Percentiles rank a stretch among this genome's conserved stretches.
phyloP scores from a whole-genome alignment of 2,329 filamentous ascomycete species.

The Diaporthe helianthi region DNA sequence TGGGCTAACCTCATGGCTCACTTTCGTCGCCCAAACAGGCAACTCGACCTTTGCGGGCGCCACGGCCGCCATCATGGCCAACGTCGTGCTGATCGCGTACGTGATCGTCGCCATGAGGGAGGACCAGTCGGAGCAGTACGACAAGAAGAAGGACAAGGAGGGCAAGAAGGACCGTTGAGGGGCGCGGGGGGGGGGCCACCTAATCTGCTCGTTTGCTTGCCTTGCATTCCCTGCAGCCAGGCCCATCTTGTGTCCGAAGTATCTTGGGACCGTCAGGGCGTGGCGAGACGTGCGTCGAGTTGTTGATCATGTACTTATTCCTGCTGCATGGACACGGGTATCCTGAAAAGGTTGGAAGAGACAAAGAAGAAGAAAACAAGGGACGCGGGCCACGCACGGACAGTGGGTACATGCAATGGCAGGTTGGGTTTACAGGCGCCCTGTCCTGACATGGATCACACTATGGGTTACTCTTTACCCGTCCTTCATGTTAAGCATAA shows the following conservation, averaged over 20 bases:
- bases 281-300: neutral
- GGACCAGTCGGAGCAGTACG: constrained; percentile 64
- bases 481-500: neutral
- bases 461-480: neutral
- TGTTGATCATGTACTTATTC: neutral
- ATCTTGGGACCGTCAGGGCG: neutral
- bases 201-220: neutral
- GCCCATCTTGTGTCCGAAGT: neutral
- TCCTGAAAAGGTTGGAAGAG: too few relatives aligned
- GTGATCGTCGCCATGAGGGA: constrained; percentile 91
- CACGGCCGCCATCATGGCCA: constrained; percentile 86
- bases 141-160: constrained; percentile 50
- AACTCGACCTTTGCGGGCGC: constrained; percentile 89
- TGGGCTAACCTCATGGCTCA: neutral
- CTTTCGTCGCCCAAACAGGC: constrained; percentile 52
- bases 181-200: too few relatives aligned
- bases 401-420: neutral
- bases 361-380: too few relatives aligned
- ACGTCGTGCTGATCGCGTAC: constrained; percentile 89
- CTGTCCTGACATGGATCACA: too few relatives aligned
- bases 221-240: neutral
- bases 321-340: neutral
- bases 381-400: neutral
- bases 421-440: neutral
- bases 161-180: constrained; percentile 58